Conservation (phyloP, 306 rosid species). For the Astragalus glycyphyllos region DNA sequence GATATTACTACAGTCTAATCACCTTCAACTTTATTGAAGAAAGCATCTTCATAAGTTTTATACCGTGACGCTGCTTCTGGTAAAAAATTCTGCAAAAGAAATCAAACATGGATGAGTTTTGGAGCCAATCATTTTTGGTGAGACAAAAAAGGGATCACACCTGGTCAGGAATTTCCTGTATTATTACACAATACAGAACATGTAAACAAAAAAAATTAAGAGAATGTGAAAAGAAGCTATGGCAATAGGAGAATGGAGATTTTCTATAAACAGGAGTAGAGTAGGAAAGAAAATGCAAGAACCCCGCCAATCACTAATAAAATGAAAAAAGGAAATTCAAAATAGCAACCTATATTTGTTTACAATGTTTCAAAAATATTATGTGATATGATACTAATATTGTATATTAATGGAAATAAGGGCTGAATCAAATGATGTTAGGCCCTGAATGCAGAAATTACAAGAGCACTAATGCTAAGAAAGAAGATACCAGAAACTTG, state of each 20-base stretch:
- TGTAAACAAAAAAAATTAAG: slow-evolving; percentile 8
- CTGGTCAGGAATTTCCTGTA: slow-evolving; percentile 9
- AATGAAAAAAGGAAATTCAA: background rate
- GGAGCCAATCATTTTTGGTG: slow-evolving; percentile 20
- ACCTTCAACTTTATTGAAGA: slow-evolving; percentile 74
- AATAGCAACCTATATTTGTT: slow-evolving; percentile 11
- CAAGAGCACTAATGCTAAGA: no score
- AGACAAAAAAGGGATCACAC: slow-evolving; percentile 8
- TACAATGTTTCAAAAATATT: slow-evolving; percentile 14
- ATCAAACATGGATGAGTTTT: slow-evolving; percentile 36
- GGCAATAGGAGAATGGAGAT: slow-evolving; percentile 8
- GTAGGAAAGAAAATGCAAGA: background rate
- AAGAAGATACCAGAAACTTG: no score
- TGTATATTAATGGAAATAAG: no score
- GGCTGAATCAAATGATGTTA: no score
- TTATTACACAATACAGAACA: slow-evolving; percentile 15
- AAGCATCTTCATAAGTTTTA: slow-evolving; percentile 65
- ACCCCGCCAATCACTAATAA: background rate
- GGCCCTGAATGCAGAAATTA: no score
- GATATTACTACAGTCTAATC: slow-evolving; percentile 13
- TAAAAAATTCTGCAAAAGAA: slow-evolving; percentile 60
- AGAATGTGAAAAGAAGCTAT: slow-evolving; percentile 15
- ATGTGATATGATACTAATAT: background rate
- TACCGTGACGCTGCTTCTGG: slow-evolving; percentile 54
- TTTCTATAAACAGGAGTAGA: slow-evolving; percentile 4